Percentiles rank a stretch among this genome's conserved stretches.
phyloP scores from a whole-genome alignment of 768 basidiomycete species.

The Boletus rubescentipes region DNA sequence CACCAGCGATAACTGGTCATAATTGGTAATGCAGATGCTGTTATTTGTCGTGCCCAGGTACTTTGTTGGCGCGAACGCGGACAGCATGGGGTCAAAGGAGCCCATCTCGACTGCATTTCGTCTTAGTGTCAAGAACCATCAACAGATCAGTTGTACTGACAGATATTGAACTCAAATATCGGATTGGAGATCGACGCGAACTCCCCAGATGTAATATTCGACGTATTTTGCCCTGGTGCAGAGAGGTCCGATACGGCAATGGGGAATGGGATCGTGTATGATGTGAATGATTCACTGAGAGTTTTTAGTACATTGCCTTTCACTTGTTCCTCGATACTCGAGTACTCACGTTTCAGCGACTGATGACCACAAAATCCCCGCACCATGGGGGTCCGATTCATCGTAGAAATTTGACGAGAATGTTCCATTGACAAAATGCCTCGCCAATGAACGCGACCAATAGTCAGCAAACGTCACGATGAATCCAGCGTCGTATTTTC shows the following conservation, averaged over 20 bases:
- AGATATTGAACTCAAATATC: conserved; percentile 37
- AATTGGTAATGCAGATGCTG: conserved; percentile 33
- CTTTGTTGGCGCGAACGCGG: conserved; percentile 45
- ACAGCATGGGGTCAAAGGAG: conserved; percentile 41
- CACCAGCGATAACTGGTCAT: conserved; percentile 36
- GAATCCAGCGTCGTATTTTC: conserved; percentile 33
- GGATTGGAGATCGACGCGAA: conserved; percentile 32
- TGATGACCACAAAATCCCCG: conserved; percentile 35
- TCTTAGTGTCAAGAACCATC: neutral
- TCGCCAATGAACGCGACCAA: conserved; percentile 29
- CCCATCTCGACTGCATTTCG: conserved; percentile 36
- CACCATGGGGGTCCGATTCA: conserved; percentile 32
- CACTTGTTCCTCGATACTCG: neutral
- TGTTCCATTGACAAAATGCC: conserved; percentile 42
- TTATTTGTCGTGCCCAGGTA: conserved; percentile 42
- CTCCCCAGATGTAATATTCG: conserved; percentile 18
- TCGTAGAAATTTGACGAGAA: conserved; percentile 30
- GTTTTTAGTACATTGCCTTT: neutral
- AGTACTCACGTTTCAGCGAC: conserved; percentile 32
- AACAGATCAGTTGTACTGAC: conserved; percentile 13
- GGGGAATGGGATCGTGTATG: conserved; percentile 39
- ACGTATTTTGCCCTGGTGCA: conserved; percentile 26
- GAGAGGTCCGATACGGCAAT: conserved; percentile 33
- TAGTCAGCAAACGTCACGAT: conserved; percentile 31
- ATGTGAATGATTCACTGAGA: conserved; percentile 32